phyloP scores from a whole-genome alignment of 2,329 filamentous ascomycete species.

The Domatiomyces catenatus region DNA sequence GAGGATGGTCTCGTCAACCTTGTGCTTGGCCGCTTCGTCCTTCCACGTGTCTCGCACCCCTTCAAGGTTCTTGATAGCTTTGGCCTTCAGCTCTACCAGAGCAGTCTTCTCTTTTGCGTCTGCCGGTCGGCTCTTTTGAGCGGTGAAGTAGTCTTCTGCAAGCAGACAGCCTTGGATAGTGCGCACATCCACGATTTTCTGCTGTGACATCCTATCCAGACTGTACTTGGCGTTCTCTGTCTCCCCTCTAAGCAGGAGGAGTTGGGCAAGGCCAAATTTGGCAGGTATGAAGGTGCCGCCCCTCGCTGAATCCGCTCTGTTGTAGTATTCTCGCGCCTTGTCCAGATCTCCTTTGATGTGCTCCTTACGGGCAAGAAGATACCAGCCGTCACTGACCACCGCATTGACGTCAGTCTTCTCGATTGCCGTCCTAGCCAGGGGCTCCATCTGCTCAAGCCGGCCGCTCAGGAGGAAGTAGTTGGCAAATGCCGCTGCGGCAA shows the following conservation, averaged over 20 bases:
- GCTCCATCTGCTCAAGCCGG: conserved; percentile 65
- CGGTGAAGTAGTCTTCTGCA: conserved; percentile 82
- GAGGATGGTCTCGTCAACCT: conserved; percentile 71
- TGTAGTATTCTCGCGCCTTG: conserved; percentile 72
- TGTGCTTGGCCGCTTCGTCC: conserved; percentile 43
- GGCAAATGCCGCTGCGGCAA: conserved; percentile 82
- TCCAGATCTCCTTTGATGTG: conserved; percentile 64
- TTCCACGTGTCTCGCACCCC: conserved; percentile 78
- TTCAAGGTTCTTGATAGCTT: conserved; percentile 66
- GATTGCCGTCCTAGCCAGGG: conserved; percentile 79
- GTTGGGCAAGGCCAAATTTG: conserved; percentile 84
- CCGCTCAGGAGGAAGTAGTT: conserved; percentile 78
- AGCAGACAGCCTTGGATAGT: conserved; percentile 80
- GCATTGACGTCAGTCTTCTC: conserved; percentile 92
- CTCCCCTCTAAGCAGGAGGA: conserved; percentile 64
- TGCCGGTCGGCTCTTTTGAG: conserved; percentile 46
- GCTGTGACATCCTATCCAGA: conserved; percentile 74
- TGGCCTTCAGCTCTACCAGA: conserved; percentile 46
- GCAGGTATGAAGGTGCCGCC: conserved; percentile 86
- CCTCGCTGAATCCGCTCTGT: conserved; percentile 75
- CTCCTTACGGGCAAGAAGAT: conserved; percentile 77
- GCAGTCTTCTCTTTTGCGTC: conserved; percentile 71
- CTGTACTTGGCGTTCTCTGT: conserved; percentile 83
- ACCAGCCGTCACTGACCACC: conserved; percentile 95
- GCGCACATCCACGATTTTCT: conserved; percentile 79